Evolutionary conservation across 768 basidiomycete genomes (phyloP), one percentile per base, ranked within the genome.

Genomic region (Xerocomellus chrysenteron): DNA sequence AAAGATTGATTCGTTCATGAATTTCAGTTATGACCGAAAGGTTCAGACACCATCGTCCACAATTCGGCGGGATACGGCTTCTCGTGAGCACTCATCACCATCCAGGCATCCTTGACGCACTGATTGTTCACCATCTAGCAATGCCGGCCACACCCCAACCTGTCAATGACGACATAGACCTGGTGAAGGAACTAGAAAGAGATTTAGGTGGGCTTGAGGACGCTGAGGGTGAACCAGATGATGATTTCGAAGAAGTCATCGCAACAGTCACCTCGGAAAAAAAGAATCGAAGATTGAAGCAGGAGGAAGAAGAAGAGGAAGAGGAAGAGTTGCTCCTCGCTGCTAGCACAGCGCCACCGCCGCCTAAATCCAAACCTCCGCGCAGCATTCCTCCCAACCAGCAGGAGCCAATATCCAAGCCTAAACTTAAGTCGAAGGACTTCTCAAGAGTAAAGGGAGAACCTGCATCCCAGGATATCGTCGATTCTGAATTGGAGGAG

Each of bases 1-100:
- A 74, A 90, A 89, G 67, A 70, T 92, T 4, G 90, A 91, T 51
- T 84, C 87, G 4, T 79, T 74, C 54, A 74, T 89, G 32, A 74
- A 64, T n/a, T 74, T 90, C 8, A 78, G 69, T 24, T 82, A 80
- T 62, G 81, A 83, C 47, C 74, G 78, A 43, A 83, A 80, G 62
- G 62, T 67, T 52, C 58, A 69, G 63, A 24, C 72, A 56, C 50
- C 68, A 46, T 50, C 62, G 57, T 70, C 58, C 24, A 39, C 59
- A 30, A 43, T 54, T 33, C 55, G 44, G 40, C 57, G 50, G 16
- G 65, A 66, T 30, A 50, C 47, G 14, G 58, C 57, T 24, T 63
- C 68, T 56, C 54, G 64, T 68, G 68, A 62, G 74, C 49, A 55
- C 35, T 39, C 32, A 8, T 33, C 10, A 21, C 12, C 17, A 13